These are phyloP conservation scores for Neopestalotiopsis sp. DNA, from an alignment of 2,329 filamentous ascomycete genomes.

Conservation along the genomic window DNA sequence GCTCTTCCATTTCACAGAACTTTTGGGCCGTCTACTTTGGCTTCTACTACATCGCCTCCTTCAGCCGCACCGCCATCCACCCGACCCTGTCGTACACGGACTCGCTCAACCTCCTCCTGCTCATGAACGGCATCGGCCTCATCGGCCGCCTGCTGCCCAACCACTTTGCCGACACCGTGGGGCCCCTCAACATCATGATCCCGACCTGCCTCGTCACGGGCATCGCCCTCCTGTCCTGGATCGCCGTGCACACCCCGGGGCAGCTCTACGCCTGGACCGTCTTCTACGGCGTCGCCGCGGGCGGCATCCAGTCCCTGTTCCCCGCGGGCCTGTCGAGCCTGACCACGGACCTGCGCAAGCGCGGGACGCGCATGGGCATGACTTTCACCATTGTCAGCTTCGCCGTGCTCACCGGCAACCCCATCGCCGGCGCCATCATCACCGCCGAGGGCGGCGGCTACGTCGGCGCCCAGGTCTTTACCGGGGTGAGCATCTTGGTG, in stretches of 20 bases:
- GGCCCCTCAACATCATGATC: conserved; percentile 66
- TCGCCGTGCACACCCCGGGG: conserved; percentile 52
- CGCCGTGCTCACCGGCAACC: conserved; percentile 57
- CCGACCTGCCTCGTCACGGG: conserved; percentile 49
- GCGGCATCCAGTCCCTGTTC: conserved; percentile 70
- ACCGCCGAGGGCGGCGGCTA: conserved; percentile 47
- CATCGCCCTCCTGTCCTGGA: conserved; percentile 61
- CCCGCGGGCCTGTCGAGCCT: conserved; percentile 65
- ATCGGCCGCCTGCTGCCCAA: conserved; percentile 64
- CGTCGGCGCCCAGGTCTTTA: conserved; percentile 54
- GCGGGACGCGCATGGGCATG: conserved; percentile 63
- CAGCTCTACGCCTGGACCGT: conserved; percentile 67
- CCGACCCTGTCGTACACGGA: conserved; percentile 48
- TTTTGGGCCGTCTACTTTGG: conserved; percentile 58
- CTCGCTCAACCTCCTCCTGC: conserved; percentile 65
- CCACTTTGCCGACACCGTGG: conserved; percentile 61
- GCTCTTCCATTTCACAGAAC: conserved; percentile 22
- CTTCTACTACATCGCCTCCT: conserved; percentile 62
- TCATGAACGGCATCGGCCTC: conserved; percentile 68
- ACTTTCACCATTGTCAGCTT: conserved; percentile 61
- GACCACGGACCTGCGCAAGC: conserved; percentile 56
- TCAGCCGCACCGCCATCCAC: conserved; percentile 47
- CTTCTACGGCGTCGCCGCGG: conserved; percentile 69
- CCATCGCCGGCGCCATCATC: conserved; percentile 57
- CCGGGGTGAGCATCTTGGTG: conserved; percentile 48